Conservation (phyloP, 2,329 filamentous ascomycete species). For the Chlorencoelia australis region DNA sequence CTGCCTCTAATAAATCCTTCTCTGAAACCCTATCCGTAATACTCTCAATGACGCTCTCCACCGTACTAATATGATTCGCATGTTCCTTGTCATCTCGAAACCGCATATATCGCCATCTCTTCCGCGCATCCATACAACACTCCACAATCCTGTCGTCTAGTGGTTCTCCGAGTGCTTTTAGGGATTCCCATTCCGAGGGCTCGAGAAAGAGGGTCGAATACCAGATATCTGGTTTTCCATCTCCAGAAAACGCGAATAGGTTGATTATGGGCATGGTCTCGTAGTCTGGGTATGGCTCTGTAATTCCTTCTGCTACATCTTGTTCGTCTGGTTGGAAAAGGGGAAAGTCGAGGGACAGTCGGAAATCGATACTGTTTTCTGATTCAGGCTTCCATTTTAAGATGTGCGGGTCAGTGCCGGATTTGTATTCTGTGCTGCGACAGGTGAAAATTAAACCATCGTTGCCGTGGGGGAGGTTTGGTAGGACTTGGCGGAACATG, state of each 20-base stretch:
- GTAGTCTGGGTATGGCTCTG: constrained; percentile 62
- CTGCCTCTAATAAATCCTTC: constrained; percentile 63
- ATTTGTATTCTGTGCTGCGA: constrained; percentile 72
- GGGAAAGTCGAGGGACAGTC: constrained; percentile 68
- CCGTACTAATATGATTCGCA: constrained; percentile 78
- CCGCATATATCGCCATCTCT: constrained; percentile 75
- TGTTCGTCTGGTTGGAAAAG: constrained; percentile 54
- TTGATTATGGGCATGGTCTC: constrained; percentile 66
- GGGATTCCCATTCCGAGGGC: constrained; percentile 68
- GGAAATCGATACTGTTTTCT: constrained; percentile 93
- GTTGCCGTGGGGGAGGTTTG: constrained; percentile 79
- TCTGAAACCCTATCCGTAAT: constrained; percentile 80
- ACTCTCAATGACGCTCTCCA: constrained; percentile 78
- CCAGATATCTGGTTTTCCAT: constrained; percentile 36
- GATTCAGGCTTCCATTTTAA: constrained; percentile 95
- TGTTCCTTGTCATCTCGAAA: constrained; percentile 90
- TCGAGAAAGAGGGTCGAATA: constrained; percentile 63
- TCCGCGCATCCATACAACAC: constrained; percentile 67
- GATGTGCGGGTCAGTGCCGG: constrained; percentile 86
- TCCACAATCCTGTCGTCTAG: constrained; percentile 86
- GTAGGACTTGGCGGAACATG: constrained; percentile 85
- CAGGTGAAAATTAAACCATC: constrained; percentile 98
- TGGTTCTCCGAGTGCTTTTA: constrained; percentile 65
- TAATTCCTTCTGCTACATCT: constrained; percentile 57
- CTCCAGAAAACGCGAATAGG: constrained; percentile 59